phyloP scores from a whole-genome alignment of 1,284 basidiomycete genomes.

The Gastroboletus turbinatus region DNA sequence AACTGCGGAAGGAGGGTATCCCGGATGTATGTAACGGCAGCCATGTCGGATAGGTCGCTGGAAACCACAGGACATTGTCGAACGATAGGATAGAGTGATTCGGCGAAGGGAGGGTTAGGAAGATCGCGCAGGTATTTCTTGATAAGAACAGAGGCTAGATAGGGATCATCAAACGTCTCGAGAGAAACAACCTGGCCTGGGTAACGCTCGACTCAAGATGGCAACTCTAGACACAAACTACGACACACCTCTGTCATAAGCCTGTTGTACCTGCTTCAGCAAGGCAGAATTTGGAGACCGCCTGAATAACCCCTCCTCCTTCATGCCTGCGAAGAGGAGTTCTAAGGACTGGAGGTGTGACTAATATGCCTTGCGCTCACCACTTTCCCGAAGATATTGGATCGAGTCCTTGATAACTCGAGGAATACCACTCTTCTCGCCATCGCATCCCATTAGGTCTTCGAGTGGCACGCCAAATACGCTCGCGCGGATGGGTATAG shows the following conservation, averaged over 20 bases:
- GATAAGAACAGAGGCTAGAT: constrained; percentile 80
- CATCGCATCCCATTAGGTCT: constrained; percentile 77
- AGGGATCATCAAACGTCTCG: constrained; percentile 69
- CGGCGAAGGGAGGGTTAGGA: constrained; percentile 73
- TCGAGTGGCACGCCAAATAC: constrained; percentile 79
- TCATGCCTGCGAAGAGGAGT: constrained; percentile 45
- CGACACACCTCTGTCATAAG: constrained; percentile 70
- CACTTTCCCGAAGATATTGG: constrained; percentile 65
- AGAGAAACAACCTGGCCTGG: constrained; percentile 76
- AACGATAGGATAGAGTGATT: constrained; percentile 62
- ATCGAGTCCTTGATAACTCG: constrained; percentile 77
- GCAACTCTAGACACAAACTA: neutral
- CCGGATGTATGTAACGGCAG: constrained; percentile 61
- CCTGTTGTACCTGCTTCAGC: constrained; percentile 72
- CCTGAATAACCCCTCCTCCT: constrained; percentile 79
- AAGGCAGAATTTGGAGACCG: constrained; percentile 71
- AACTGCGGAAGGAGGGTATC: constrained; percentile 66
- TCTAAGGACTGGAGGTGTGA: neutral
- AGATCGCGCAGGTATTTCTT: constrained; percentile 84
- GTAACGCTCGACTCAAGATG: constrained; percentile 10
- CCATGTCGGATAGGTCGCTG: constrained; percentile 54
- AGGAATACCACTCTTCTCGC: constrained; percentile 78
- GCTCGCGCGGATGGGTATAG: constrained; percentile 54
- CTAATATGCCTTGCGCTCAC: constrained; percentile 29
- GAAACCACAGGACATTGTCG: constrained; percentile 63